phyloP scores from a whole-genome alignment of 768 basidiomycete genomes.

The Panellus pusillus region DNA sequence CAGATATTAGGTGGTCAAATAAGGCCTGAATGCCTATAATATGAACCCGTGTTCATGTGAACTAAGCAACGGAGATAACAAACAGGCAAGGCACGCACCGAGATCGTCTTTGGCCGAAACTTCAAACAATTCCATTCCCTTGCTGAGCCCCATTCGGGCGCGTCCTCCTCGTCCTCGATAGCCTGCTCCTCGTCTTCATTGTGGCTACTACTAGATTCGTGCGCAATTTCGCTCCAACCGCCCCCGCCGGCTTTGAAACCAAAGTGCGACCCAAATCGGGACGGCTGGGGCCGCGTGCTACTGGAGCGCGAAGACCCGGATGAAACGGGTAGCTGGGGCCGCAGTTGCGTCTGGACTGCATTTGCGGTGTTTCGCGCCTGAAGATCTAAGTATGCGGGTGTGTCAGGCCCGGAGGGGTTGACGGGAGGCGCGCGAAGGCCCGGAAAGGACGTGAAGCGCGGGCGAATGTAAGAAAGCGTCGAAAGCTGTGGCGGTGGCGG shows the following conservation, averaged over 20 bases:
- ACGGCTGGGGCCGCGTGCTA: constrained; percentile 54
- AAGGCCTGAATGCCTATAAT: constrained; percentile 72
- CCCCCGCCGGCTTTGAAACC: constrained; percentile 44
- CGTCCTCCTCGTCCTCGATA: constrained; percentile 44
- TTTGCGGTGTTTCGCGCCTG: constrained; percentile 54
- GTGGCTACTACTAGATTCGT: constrained; percentile 64
- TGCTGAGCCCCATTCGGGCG: constrained; percentile 72
- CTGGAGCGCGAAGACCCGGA: constrained; percentile 40
- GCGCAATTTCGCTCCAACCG: constrained; percentile 49
- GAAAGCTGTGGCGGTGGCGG: constrained; percentile 62
- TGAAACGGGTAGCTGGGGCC: constrained; percentile 41
- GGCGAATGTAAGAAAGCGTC: constrained; percentile 74
- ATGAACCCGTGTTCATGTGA: constrained; percentile 4
- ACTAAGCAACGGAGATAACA: constrained; percentile 10
- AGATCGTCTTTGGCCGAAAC: constrained; percentile 88
- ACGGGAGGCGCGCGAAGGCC: constrained; percentile 63
- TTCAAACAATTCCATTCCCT: constrained; percentile 87
- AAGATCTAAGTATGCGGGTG: constrained; percentile 64
- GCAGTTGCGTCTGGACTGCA: constrained; percentile 31
- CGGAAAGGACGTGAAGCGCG: constrained; percentile 74
- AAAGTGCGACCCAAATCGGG: constrained; percentile 60
- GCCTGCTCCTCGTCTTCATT: constrained; percentile 66
- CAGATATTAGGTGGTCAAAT: constrained; percentile 76
- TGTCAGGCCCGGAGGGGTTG: constrained; percentile 45
- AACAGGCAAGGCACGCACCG: constrained; percentile 48